Conservation (phyloP, 2,329 filamentous ascomycete species). For the Cercospora berteroae region DNA sequence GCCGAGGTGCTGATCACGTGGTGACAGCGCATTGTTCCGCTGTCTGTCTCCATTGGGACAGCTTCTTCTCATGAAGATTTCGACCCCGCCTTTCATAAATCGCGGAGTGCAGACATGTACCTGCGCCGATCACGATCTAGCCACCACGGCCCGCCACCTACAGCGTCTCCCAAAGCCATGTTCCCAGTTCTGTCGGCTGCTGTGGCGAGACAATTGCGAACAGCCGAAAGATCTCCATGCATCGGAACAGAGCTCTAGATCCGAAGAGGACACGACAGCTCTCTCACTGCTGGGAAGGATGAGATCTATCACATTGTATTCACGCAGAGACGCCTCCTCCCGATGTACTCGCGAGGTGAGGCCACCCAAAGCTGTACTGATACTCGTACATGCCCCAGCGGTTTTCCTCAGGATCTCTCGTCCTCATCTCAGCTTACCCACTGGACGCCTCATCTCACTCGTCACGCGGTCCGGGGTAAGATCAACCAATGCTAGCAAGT, state of each 20-base stretch:
- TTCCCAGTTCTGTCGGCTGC: neutral
- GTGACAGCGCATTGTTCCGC: neutral
- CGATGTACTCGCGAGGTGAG: neutral
- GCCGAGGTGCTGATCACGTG: neutral
- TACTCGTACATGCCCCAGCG: neutral
- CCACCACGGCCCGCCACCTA: neutral
- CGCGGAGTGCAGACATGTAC: constrained; percentile 8
- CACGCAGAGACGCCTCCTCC: neutral
- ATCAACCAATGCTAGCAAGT: neutral
- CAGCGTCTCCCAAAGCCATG: neutral
- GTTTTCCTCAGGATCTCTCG: neutral
- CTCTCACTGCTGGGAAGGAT: neutral
- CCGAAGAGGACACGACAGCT: neutral
- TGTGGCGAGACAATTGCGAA: neutral
- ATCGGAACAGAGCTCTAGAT: neutral
- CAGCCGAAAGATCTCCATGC: neutral
- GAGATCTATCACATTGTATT: neutral
- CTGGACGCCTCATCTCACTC: neutral
- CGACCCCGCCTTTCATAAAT: constrained; percentile 1
- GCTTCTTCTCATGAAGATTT: neutral
- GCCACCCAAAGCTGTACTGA: neutral
- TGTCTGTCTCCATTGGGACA: neutral
- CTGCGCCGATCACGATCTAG: constrained; percentile 6
- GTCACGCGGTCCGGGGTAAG: neutral
- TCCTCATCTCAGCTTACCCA: neutral